Conservation (phyloP, 148 eudicot species). For the Gaultheria prostrata region DNA sequence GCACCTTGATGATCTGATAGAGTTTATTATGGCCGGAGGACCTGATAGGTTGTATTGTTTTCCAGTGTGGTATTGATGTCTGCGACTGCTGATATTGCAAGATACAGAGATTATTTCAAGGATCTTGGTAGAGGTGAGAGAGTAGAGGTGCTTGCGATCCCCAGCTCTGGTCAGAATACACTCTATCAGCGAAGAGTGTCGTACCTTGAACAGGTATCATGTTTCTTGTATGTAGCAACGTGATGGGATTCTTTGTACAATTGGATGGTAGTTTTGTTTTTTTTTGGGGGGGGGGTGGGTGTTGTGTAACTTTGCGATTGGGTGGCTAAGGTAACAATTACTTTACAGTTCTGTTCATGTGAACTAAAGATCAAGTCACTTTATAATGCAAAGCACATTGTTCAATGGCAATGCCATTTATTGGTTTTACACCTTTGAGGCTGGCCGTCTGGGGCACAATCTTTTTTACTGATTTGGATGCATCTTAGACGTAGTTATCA, state of each 20-base stretch:
- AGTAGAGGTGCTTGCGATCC: constrained; percentile 89
- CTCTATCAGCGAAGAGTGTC: constrained; percentile 59
- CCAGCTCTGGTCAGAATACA: constrained; percentile 57
- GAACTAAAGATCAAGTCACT: not conserved
- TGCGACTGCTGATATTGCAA: constrained; percentile 87
- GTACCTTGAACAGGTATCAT: constrained; percentile 85
- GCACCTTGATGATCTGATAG: constrained; percentile 1
- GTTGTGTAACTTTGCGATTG: not conserved
- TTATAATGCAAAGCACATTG: not conserved
- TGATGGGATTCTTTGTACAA: not conserved
- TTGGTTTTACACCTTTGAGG: not conserved
- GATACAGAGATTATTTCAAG: constrained; percentile 80
- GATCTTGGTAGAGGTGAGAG: constrained; percentile 90
- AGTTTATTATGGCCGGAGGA: not conserved
- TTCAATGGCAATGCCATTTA: not conserved
- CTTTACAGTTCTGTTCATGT: not conserved
- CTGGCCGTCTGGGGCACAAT: not conserved
- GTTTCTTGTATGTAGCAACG: not conserved
- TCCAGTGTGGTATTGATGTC: constrained; percentile 97
- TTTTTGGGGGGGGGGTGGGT: not conserved
- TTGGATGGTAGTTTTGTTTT: not conserved
- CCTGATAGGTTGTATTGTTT: constrained; percentile 17
- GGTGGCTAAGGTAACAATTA: not conserved
- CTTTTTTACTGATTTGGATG: not conserved
- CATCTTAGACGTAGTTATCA: not conserved